Evolutionary conservation across 129 eudicot species (phyloP), one percentile per base, ranked within the genome.

Genomic region (Silybum marianum): DNA sequence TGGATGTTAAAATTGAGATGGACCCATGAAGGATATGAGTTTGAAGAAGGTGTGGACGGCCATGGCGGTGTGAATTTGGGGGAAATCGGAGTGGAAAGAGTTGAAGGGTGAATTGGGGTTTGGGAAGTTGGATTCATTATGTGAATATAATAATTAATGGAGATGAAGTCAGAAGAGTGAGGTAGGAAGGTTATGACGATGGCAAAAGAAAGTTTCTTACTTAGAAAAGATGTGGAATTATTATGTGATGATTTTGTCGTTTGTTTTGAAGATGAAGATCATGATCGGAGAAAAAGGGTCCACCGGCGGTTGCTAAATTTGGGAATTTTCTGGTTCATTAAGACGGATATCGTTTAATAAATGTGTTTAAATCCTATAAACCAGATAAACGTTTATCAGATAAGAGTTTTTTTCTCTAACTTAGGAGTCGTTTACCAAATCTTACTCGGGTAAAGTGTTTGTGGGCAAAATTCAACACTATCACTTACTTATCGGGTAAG

Each of bases 111-210:
- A 76, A 82, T 77, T 75, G 86, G 72, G 75, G 62, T 77, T 63
- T 77, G 34, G 39, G 34, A 11, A 66, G 46, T 12, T 71, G 32
- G 60, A 21, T 54, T 9, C 51, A 36, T 42, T 69, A 78, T 68
- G 78, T 79, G 72, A 13, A 32, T 73, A 67, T 23, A 73, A 76
- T 51, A 42, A 32, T 28, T 32, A 32, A 25, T 19, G 51, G 3
- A 28, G 85, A 38, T 78, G 87, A 74, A 69, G 83, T 77, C 85
- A 77, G 73, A 80, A 16, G 77, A 72, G 85, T 76, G 90, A 80
- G 80, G 79, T 70, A 36, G 38, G 75, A 40, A 70, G 32, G 40
- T 24, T 84, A 65, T 84, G 88, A 81, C 81, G 85, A 68, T 21
- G 25, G 66, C 16, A n/a, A 78, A 71, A 30, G 72, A n/a, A 62